Evolutionary conservation across 352 stramenopile species (phyloP).

Genomic region (Pilasporangium apinafurcum): DNA sequence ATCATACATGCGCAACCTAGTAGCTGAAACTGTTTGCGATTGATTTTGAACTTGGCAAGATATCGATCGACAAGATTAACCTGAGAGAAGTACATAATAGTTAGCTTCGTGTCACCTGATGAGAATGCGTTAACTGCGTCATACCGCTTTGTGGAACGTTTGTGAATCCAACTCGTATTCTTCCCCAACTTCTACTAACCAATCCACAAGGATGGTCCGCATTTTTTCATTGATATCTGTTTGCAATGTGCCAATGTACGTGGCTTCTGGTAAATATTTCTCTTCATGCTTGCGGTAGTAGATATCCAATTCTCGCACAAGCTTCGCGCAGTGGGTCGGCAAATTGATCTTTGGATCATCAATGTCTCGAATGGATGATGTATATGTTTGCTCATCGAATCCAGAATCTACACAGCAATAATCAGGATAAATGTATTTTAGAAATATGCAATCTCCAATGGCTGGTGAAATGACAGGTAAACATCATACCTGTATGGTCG

Average conservation of each 20-base stretch:
- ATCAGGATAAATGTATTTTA: background rate
- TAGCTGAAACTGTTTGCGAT: constrained; percentile 92
- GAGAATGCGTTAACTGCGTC: too few relatives aligned
- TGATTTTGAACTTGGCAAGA: constrained; percentile 78
- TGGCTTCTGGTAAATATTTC: constrained; percentile 58
- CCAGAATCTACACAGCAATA: constrained; percentile 29
- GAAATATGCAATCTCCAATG: background rate
- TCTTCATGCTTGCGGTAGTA: constrained; percentile 67
- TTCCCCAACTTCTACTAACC: constrained; percentile 92
- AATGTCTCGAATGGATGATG: constrained; percentile 44
- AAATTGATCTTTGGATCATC: constrained; percentile 26
- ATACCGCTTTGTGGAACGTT: constrained; percentile 78
- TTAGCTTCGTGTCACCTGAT: too few relatives aligned
- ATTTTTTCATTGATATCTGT: constrained; percentile 99
- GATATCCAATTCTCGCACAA: constrained; percentile 52
- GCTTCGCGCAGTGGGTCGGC: constrained; percentile 35
- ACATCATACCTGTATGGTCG: constrained; percentile 28
- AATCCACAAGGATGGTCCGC: constrained; percentile 99
- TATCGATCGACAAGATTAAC: constrained; percentile 84
- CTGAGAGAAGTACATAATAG: too few relatives aligned
- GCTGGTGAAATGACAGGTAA: background rate
- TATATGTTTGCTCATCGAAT: constrained; percentile 64
- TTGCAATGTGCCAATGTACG: constrained; percentile 83
- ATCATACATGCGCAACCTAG: constrained; percentile 95
- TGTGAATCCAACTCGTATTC: constrained; percentile 81